A percentile compares a stretch with the other conserved stretches of the same genome.
Evolutionary conservation across 1,139 yeast genomes (phyloP).

Genomic region (Pneumocystis sp.): DNA sequence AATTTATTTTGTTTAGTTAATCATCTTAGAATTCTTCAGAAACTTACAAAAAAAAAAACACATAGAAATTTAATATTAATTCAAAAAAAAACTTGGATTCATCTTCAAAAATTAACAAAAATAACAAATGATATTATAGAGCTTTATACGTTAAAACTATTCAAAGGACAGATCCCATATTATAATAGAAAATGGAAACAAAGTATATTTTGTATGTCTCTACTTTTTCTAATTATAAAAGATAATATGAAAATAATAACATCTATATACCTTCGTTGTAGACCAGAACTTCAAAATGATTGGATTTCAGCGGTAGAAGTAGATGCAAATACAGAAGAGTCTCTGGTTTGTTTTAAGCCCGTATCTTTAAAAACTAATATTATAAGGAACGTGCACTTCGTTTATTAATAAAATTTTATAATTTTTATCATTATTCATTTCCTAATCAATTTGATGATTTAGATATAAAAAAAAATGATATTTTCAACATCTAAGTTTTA

Average conservation of each 20-base stretch:
- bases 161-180: slow-evolving; percentile 73
- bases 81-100: slow-evolving; percentile 28
- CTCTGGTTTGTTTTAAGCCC: slow-evolving; percentile 21
- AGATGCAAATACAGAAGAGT: slow-evolving; percentile 57
- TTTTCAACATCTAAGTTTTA: background rate
- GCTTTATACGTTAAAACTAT: slow-evolving; percentile 52
- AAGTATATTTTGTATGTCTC: slow-evolving; percentile 20
- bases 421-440: background rate
- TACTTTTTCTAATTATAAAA: background rate
- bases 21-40: slow-evolving; percentile 24
- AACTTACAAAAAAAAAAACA: slow-evolving; percentile 26
- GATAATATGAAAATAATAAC: slow-evolving; percentile 83
- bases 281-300: slow-evolving; percentile 58
- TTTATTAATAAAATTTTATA: background rate
- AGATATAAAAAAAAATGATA: background rate
- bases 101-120: slow-evolving; percentile 21
- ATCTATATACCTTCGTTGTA: slow-evolving; percentile 63
- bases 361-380: background rate
- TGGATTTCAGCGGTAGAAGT: slow-evolving; percentile 84
- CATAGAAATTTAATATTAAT: slow-evolving; percentile 30
- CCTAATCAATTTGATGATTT: background rate
- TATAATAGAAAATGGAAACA: slow-evolving; percentile 93
- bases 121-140: slow-evolving; percentile 51
- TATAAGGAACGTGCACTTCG: background rate
- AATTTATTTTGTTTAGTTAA: slow-evolving; percentile 24